These are phyloP conservation scores for Cetraspora pellucida DNA, from an alignment of 192 early-diverging fungal genomes.

Conservation along the genomic window DNA sequence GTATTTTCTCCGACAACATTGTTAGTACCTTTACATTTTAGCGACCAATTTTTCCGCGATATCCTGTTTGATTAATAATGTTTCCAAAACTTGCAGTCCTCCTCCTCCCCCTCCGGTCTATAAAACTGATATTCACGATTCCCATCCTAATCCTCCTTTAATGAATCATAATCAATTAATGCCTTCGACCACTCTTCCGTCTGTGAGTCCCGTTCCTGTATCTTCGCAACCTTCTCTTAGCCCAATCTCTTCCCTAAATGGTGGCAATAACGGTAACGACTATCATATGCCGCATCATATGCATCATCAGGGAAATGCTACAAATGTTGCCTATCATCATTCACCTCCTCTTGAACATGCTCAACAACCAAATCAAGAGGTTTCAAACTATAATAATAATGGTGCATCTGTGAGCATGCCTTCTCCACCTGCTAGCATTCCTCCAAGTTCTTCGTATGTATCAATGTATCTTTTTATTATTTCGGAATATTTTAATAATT, in stretches of 20 bases:
- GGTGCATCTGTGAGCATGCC: constrained; percentile 26
- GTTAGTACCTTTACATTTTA: constrained; percentile 9
- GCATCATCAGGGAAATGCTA: background rate
- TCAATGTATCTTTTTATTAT: background rate
- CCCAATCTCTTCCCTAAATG: constrained; percentile 25
- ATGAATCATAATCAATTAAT: constrained; percentile 33
- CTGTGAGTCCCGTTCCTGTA: constrained; percentile 16
- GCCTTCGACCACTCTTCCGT: constrained; percentile 11
- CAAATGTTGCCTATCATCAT: constrained; percentile 25
- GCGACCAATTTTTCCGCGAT: background rate
- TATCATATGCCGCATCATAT: constrained; percentile 35
- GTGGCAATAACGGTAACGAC: constrained; percentile 15
- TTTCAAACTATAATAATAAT: constrained; percentile 25
- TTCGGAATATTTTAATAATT: background rate
- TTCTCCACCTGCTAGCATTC: constrained; percentile 30
- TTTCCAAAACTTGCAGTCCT: background rate
- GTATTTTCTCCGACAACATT: constrained; percentile 19
- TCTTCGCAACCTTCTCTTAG: constrained; percentile 21
- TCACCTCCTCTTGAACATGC: constrained; percentile 28
- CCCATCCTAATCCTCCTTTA: background rate
- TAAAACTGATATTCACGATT: constrained; percentile 17
- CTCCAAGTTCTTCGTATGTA: constrained; percentile 24
- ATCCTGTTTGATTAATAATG: background rate
- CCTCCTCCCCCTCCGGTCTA: constrained; percentile 2
- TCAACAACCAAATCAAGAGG: constrained; percentile 27